A percentile compares a stretch with the other conserved stretches of the same genome.
Conservation (phyloP, 257 asterid genomes). For the Salvia hispanica region DNA sequence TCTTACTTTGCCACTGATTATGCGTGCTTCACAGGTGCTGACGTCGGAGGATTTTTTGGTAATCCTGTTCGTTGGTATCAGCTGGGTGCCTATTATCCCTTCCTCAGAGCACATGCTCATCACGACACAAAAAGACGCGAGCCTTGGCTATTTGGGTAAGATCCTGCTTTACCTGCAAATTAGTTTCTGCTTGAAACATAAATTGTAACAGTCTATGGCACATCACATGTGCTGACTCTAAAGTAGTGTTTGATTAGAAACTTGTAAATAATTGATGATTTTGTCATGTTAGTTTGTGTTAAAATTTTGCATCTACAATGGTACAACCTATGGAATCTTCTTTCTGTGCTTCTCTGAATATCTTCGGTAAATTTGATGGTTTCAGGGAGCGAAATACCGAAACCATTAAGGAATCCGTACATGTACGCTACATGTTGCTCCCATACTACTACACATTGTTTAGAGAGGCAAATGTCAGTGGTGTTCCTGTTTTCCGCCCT, state of each 20-base stretch:
- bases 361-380: slow-evolving; percentile 24
- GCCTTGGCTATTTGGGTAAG: slow-evolving; percentile 97
- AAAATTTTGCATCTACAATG: slow-evolving; percentile 11
- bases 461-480: slow-evolving; percentile 90
- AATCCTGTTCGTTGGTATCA: slow-evolving; percentile 99
- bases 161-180: slow-evolving; percentile 25
- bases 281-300: not conserved
- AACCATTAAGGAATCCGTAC: slow-evolving; percentile 86
- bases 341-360: slow-evolving; percentile 22
- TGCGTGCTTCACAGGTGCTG: slow-evolving; percentile 68
- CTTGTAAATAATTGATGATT: not conserved
- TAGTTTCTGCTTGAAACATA: slow-evolving; percentile 14
- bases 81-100: slow-evolving; percentile 95
- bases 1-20: slow-evolving; percentile 22
- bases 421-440: slow-evolving; percentile 76
- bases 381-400: slow-evolving; percentile 82
- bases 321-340: not conserved
- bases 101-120: slow-evolving; percentile 97
- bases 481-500: slow-evolving; percentile 89
- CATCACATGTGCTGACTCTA: no score
- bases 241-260: not conserved
- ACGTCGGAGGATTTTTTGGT: slow-evolving; percentile 98
- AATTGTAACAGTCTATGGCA: not conserved
- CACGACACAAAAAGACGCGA: slow-evolving; percentile 98
- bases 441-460: slow-evolving; percentile 93